Base-by-base conservation (phyloP, 306 rosid genomes). In the Luffa aegyptiaca region DNA sequence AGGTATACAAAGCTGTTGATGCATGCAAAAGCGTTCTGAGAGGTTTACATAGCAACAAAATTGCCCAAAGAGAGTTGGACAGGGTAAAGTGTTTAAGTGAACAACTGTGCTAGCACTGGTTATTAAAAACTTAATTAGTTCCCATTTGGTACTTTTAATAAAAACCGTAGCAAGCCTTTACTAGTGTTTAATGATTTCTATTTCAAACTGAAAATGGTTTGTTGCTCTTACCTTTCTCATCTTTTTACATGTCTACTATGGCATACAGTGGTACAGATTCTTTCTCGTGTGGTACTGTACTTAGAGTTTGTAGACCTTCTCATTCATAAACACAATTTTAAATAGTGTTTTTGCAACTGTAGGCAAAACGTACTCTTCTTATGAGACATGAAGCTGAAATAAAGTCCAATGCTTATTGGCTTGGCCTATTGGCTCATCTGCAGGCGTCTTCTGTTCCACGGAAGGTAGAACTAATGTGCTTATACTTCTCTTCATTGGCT, bases 351-450 rank as follows among this genome's bases (percentile, higher is more conserved):
- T 78, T 35, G 77, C 77, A 81, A 69, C 78, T 78, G 81, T 75
- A 95, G 98, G 98, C 98, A 68, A 95, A 82, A 78, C 90, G 97
- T 72, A 95, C 97, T 66, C 93, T 95, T 85, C 88, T 95, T 76
- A 94, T 94, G 97, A 91, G 98, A 77, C 96, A 95, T 82, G 98
- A 95, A 86, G 98, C 98, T 80, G 97, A 95, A 89, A 89, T 95
- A 13, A 95, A 92, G 87, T 95, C 97, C 72, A 95, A 95, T 89
- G 97, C 93, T 42, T 92, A 92, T 83, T 92, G 97, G 98, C 91
- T 95, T 85, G 98, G 97, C 81, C 86, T 95, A 81, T 85, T 95
- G 81, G 97, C 97, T 80, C 98, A 95, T 85, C 88, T 95, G 63
- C 97, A 95, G 86, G 93, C 98, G 61, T 85, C 97, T 89, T 92